phyloP scores from a whole-genome alignment of 352 stramenopile genomes.

The Phytophthora crassamura region DNA sequence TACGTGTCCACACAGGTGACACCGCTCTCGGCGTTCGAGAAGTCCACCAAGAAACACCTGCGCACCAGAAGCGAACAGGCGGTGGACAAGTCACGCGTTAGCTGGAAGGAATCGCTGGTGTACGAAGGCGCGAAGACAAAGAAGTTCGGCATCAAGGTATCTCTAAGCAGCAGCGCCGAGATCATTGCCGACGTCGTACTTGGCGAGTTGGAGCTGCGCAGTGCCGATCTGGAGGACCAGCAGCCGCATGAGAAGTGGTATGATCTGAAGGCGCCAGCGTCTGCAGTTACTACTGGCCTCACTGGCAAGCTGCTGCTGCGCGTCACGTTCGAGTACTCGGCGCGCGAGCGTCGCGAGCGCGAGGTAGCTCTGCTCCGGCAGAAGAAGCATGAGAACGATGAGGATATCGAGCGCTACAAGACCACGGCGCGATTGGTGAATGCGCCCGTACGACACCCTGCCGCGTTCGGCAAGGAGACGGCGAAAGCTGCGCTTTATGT shows the following conservation, averaged over 20 bases:
- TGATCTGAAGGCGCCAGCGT: conserved; percentile 51
- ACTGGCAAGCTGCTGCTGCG: conserved; percentile 60
- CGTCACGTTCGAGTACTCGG: conserved; percentile 70
- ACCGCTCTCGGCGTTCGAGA: conserved; percentile 69
- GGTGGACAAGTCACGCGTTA: conserved; percentile 25
- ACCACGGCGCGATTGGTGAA: conserved; percentile 65
- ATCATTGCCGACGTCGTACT: conserved; percentile 76
- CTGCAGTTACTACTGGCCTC: conserved; percentile 23
- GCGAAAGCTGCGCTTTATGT: conserved; percentile 72
- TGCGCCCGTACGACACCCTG: conserved; percentile 58
- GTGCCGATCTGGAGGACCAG: conserved; percentile 67
- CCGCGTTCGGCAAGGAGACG: conserved; percentile 65
- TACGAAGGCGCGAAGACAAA: conserved; percentile 77
- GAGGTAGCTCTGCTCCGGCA: conserved; percentile 45
- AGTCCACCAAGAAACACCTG: conserved; percentile 73
- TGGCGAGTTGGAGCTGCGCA: conserved; percentile 67
- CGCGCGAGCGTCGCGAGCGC: conserved; percentile 46
- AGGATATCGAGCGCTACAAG: conserved; percentile 67
- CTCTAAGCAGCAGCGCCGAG: conserved; percentile 59
- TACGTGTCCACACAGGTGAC: conserved; percentile 72
- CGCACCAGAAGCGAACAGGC: conserved; percentile 44
- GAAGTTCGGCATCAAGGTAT: conserved; percentile 70
- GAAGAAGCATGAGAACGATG: conserved; percentile 74
- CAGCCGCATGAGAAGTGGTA: conserved; percentile 60
- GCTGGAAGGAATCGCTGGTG: conserved; percentile 61